These are phyloP conservation scores for Tritrichomonas foetus DNA, from an alignment of 208 protist species.

Conservation along the genomic window DNA sequence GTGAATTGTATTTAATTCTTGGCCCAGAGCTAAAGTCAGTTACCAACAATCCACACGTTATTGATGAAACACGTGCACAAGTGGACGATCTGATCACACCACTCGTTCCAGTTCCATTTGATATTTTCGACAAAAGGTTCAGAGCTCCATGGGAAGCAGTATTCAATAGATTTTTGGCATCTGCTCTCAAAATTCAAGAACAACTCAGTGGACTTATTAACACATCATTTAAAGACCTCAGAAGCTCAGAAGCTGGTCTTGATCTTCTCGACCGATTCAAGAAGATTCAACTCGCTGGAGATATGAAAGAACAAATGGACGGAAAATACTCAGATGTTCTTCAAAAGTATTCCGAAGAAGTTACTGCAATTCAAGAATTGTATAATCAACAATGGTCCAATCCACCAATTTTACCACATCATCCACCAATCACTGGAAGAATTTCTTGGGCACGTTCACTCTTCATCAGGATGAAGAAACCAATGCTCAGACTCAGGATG, in stretches of 20 bases:
- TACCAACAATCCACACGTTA: constrained; percentile 82
- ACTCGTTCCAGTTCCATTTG: constrained; percentile 84
- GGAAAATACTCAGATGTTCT: constrained; percentile 40
- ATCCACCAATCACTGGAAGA: constrained; percentile 33
- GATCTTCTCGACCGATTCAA: constrained; percentile 40
- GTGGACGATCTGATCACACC: constrained; percentile 83
- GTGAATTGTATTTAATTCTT: constrained; percentile 89
- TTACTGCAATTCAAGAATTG: neutral
- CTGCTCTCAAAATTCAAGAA: constrained; percentile 79
- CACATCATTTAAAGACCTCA: constrained; percentile 88
- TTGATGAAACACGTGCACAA: constrained; percentile 82
- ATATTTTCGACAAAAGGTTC: constrained; percentile 78
- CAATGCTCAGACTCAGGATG: neutral
- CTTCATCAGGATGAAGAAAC: constrained; percentile 25
- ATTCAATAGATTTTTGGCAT: constrained; percentile 73
- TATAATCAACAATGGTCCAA: neutral
- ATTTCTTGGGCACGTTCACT: constrained; percentile 35
- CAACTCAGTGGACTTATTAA: constrained; percentile 87
- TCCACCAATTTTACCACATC: constrained; percentile 18
- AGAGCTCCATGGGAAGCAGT: constrained; percentile 58
- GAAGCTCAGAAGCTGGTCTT: constrained; percentile 74
- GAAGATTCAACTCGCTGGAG: neutral
- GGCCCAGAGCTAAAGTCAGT: constrained; percentile 81
- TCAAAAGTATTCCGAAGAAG: constrained; percentile 32
- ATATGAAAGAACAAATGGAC: constrained; percentile 36